Percentiles rank a stretch among this genome's conserved stretches.
phyloP scores from a whole-genome alignment of 2,329 filamentous ascomycete species.

The Aureobasidium melanogenum region DNA sequence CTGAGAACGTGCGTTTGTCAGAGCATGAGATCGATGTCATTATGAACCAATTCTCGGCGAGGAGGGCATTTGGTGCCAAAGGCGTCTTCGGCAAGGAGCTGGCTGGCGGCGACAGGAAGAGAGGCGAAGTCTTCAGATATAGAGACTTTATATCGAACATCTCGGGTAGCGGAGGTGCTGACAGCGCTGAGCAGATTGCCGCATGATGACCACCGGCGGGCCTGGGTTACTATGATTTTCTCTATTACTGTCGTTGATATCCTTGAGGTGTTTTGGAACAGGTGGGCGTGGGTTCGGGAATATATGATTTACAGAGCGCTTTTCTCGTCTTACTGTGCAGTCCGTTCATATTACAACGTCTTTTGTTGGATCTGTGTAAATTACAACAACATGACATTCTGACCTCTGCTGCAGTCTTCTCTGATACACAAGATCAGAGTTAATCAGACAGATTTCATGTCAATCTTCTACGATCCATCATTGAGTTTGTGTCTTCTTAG shows the following conservation, averaged over 20 bases:
- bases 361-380: too few relatives aligned
- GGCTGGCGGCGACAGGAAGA: conserved; percentile 34
- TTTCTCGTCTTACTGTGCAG: neutral
- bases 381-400: too few relatives aligned
- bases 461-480: neutral
- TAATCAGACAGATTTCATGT: neutral
- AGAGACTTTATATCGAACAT: conserved; percentile 69
- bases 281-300: neutral
- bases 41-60: conserved; percentile 76
- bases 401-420: too few relatives aligned
- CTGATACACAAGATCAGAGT: too few relatives aligned
- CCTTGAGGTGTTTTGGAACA: neutral
- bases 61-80: conserved; percentile 67
- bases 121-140: conserved; percentile 87
- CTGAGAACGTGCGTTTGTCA: conserved; percentile 49
- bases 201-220: neutral
- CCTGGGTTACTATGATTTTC: neutral
- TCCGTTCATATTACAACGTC: too few relatives aligned
- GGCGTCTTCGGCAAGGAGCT: conserved; percentile 39
- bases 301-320: neutral
- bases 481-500: neutral
- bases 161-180: conserved; percentile 28
- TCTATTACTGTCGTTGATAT: neutral
- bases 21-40: conserved; percentile 75
- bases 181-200: neutral